Conservation (phyloP, 2,329 filamentous ascomycete species). For the Hypoxylon sp. region DNA sequence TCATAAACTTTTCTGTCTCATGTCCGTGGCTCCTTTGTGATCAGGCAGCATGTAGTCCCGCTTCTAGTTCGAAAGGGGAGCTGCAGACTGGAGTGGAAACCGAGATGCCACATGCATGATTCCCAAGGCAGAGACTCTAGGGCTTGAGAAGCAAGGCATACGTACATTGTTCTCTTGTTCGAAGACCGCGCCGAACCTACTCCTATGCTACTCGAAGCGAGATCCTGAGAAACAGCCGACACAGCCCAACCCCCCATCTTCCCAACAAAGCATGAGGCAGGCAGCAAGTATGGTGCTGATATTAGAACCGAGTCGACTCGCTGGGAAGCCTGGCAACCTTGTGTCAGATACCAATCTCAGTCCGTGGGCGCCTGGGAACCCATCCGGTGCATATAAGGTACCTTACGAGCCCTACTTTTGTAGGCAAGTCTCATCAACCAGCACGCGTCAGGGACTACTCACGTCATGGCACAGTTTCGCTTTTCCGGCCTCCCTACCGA, state of each 20-base stretch:
- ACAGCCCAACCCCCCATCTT: too few species aligned
- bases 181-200: too few species aligned
- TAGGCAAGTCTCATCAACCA: constrained; percentile 2
- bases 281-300: too few species aligned
- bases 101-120: neutral
- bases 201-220: too few species aligned
- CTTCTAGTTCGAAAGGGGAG: neutral
- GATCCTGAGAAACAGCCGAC: too few species aligned
- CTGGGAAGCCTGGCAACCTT: too few species aligned
- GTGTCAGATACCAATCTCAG: too few species aligned
- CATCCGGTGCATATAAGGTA: too few species aligned
- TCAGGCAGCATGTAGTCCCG: neutral
- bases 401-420: too few species aligned
- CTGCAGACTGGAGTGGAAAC: neutral
- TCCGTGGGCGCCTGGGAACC: neutral
- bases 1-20: constrained; percentile 14
- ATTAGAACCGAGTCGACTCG: too few species aligned
- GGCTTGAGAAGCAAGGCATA: neutral
- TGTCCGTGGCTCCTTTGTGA: constrained; percentile 12
- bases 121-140: neutral
- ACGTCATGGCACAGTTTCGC: constrained; percentile 13
- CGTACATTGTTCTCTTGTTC: too few species aligned
- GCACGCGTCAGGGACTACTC: neutral
- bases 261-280: too few species aligned
- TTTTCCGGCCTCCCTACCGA: constrained; percentile 17